phyloP scores from a whole-genome alignment of 805 yeast genomes.

The Metschnikowia chrysomelidarum region DNA sequence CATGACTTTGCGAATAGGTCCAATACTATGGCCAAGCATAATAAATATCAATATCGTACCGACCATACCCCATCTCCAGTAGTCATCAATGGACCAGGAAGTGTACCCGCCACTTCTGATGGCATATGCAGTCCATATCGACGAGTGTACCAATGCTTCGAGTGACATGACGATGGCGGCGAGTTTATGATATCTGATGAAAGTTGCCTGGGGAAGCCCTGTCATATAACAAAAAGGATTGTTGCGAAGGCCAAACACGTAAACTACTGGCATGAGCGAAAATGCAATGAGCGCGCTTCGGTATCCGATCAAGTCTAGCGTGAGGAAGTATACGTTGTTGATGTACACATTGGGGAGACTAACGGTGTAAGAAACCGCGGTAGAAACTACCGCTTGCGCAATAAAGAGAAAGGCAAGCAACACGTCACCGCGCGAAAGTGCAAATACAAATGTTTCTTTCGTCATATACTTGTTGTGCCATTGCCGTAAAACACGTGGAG shows the following conservation, averaged over 20 bases:
- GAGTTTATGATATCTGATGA: constrained; percentile 18
- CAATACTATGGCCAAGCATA: constrained; percentile 18
- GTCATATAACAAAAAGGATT: constrained; percentile 19
- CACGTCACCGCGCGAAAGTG: constrained; percentile 13
- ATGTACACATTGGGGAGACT: constrained; percentile 18
- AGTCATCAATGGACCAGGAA: constrained; percentile 16
- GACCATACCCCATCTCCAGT: constrained; percentile 20
- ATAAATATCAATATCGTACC: constrained; percentile 17
- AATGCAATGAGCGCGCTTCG: constrained; percentile 19
- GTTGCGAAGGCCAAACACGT: constrained; percentile 19
- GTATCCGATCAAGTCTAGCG: constrained; percentile 20
- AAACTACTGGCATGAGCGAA: constrained; percentile 20
- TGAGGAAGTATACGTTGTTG: constrained; percentile 14
- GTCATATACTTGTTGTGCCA: constrained; percentile 13
- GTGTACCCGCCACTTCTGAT: constrained; percentile 15
- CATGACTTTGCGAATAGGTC: constrained; percentile 12
- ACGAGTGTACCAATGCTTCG: constrained; percentile 18
- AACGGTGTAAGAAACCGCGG: constrained; percentile 19
- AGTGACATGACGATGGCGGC: constrained; percentile 17
- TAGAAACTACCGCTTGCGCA: constrained; percentile 14
- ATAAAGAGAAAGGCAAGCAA: constrained; percentile 12
- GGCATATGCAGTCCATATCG: constrained; percentile 19
- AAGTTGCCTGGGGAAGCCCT: constrained; percentile 16
- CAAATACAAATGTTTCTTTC: constrained; percentile 7
- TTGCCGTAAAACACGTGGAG: constrained; percentile 9